A percentile compares a stretch with the other conserved stretches of the same genome.
Conservation (phyloP, 768 basidiomycete genomes). For the Psilocybe cyanescens region DNA sequence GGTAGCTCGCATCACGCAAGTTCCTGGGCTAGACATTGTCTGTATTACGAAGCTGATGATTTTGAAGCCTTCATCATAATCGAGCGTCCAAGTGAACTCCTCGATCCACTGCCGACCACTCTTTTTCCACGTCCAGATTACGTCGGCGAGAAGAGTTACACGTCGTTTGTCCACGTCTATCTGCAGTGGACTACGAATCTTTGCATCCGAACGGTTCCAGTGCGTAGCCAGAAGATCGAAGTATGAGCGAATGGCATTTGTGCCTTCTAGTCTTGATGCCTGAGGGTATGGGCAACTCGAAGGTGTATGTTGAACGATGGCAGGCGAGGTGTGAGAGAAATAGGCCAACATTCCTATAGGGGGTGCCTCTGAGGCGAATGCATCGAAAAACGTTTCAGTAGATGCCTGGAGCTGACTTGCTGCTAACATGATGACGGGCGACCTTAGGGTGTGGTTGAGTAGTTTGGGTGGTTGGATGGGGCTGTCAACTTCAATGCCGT, state of each 20-base stretch:
- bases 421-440: conserved; percentile 17
- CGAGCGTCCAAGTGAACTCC: conserved; percentile 48
- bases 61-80: conserved; percentile 46
- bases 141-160: conserved; percentile 39
- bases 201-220: conserved; percentile 40
- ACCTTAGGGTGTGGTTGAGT: background rate
- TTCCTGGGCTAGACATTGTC: conserved; percentile 41
- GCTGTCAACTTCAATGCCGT: background rate
- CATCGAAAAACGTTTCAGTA: conserved; percentile 39
- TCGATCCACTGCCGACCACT: conserved; percentile 48
- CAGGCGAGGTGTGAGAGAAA: conserved; percentile 42
- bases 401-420: conserved; percentile 35
- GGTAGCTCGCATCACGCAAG: conserved; percentile 51
- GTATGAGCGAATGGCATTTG: conserved; percentile 52
- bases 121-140: conserved; percentile 49
- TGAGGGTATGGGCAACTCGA: conserved; percentile 34
- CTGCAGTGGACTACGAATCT: conserved; percentile 23
- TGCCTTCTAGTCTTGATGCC: conserved; percentile 39
- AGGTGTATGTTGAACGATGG: conserved; percentile 45
- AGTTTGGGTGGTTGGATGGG: background rate
- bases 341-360: conserved; percentile 36
- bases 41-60: conserved; percentile 43
- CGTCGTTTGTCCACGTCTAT: conserved; percentile 29
- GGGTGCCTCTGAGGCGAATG: conserved; percentile 36
- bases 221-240: conserved; percentile 51